These are phyloP conservation scores for Aristolochia fimbriata DNA, from an alignment of 164 flowering plant genomes.

Conservation along the genomic window DNA sequence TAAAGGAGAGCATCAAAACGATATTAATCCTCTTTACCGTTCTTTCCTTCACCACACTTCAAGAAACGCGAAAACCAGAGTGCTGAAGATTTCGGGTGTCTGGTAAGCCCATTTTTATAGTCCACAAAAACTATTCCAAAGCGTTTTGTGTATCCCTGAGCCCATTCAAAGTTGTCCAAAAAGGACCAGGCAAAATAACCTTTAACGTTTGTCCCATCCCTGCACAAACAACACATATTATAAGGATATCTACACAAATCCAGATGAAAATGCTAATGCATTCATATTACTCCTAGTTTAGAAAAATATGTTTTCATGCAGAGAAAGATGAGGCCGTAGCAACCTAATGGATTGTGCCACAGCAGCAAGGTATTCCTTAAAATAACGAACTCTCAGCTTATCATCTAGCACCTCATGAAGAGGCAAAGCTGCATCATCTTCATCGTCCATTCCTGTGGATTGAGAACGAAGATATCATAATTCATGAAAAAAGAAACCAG, in stretches of 20 bases:
- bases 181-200: constrained; percentile 96
- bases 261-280: background rate
- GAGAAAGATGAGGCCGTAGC: background rate
- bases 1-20: too few species aligned
- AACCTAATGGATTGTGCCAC: constrained; percentile 74
- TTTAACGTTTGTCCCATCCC: constrained; percentile 70
- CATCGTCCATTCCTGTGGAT: constrained; percentile 87
- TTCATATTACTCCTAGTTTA: background rate
- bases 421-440: constrained; percentile 34
- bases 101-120: constrained; percentile 65
- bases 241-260: background rate
- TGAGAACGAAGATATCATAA: background rate
- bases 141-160: constrained; percentile 78
- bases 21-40: constrained; percentile 33
- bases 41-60: constrained; percentile 31
- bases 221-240: constrained; percentile 16
- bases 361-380: constrained; percentile 62
- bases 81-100: constrained; percentile 87
- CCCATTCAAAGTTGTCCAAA: constrained; percentile 84
- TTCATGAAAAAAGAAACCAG: background rate
- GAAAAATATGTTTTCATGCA: background rate
- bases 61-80: constrained; percentile 70
- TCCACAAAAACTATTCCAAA: constrained; percentile 82
- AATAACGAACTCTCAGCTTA: constrained; percentile 54
- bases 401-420: constrained; percentile 79